These are phyloP conservation scores for Pyrenochaeta sp. DNA, from an alignment of 2,329 filamentous ascomycete species.

Conservation along the genomic window DNA sequence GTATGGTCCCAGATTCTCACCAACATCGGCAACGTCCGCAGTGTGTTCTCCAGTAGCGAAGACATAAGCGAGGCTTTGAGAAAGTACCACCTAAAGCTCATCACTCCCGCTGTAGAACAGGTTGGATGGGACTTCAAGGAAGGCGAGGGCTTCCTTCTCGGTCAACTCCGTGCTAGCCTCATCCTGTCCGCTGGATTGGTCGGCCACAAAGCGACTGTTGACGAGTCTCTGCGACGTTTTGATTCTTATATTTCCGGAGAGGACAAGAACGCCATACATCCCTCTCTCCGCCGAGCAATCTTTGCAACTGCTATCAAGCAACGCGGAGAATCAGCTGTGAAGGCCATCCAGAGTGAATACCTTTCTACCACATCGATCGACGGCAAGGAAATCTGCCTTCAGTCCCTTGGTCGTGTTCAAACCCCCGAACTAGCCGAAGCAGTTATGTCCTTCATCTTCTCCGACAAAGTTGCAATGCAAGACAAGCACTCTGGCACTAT, in stretches of 20 bases:
- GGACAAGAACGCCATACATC: constrained; percentile 76
- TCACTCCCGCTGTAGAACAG: constrained; percentile 76
- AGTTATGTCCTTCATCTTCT: constrained; percentile 78
- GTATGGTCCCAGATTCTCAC: constrained; percentile 89
- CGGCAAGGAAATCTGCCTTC: constrained; percentile 85
- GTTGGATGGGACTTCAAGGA: constrained; percentile 86
- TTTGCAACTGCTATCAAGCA: constrained; percentile 82
- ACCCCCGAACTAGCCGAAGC: constrained; percentile 72
- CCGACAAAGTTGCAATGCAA: constrained; percentile 81
- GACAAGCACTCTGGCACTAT: constrained; percentile 87
- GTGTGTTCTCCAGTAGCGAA: constrained; percentile 83
- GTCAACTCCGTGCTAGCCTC: constrained; percentile 83
- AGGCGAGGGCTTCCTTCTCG: constrained; percentile 80
- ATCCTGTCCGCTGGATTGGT: constrained; percentile 77
- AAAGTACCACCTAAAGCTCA: constrained; percentile 80
- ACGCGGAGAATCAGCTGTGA: constrained; percentile 73
- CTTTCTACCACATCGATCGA: constrained; percentile 83
- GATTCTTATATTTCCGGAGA: constrained; percentile 74
- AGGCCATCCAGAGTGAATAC: constrained; percentile 85
- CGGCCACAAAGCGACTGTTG: constrained; percentile 75
- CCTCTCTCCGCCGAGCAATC: constrained; percentile 80
- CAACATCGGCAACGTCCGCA: constrained; percentile 78
- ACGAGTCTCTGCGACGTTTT: constrained; percentile 82
- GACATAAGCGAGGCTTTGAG: constrained; percentile 76
- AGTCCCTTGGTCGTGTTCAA: constrained; percentile 77